Conservation (phyloP, 139 green algal genomes). For the Protoeuglena noctilucae region DNA sequence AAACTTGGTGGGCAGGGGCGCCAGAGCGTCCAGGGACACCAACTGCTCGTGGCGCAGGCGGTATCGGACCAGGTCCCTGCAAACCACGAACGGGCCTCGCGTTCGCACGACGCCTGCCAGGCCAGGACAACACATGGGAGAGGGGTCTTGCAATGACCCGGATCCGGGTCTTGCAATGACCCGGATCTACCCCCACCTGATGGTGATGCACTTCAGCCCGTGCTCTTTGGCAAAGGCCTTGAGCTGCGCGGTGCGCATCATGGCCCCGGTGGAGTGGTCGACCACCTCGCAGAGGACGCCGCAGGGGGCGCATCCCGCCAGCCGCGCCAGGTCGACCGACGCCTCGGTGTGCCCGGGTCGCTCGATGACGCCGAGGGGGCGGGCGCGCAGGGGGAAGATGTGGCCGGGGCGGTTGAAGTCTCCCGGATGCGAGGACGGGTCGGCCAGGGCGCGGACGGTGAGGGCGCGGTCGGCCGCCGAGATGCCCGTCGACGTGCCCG, state of each 20-base stretch:
- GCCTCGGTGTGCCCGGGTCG: conserved; percentile 88
- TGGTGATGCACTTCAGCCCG: conserved; percentile 74
- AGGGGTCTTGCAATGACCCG: too few relatives aligned
- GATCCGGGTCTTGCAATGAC: too few relatives aligned
- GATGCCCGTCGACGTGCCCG: conserved; percentile 85
- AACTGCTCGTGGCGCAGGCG: not conserved
- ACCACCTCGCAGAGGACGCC: conserved; percentile 94
- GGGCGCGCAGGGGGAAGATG: conserved; percentile 81
- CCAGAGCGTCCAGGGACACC: not conserved
- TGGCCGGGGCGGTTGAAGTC: conserved; percentile 86
- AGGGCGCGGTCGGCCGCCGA: conserved; percentile 68
- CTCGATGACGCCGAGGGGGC: conserved; percentile 50
- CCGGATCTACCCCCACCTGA: too few relatives aligned
- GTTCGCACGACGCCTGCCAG: too few relatives aligned
- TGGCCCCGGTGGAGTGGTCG: conserved; percentile 50
- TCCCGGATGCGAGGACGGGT: conserved; percentile 21
- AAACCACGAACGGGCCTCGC: too few relatives aligned
- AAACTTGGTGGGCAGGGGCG: conserved; percentile 9
- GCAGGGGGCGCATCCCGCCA: conserved; percentile 69
- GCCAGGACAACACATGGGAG: too few relatives aligned
- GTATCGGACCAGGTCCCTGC: not conserved
- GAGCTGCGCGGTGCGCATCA: conserved; percentile 68
- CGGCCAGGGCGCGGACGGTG: conserved; percentile 67
- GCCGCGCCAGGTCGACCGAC: conserved; percentile 68
- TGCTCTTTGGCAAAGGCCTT: conserved; percentile 60